Percentiles rank a stretch among this genome's conserved stretches.
Conservation (phyloP, 768 basidiomycete species). For the Scleroderma bovista region DNA sequence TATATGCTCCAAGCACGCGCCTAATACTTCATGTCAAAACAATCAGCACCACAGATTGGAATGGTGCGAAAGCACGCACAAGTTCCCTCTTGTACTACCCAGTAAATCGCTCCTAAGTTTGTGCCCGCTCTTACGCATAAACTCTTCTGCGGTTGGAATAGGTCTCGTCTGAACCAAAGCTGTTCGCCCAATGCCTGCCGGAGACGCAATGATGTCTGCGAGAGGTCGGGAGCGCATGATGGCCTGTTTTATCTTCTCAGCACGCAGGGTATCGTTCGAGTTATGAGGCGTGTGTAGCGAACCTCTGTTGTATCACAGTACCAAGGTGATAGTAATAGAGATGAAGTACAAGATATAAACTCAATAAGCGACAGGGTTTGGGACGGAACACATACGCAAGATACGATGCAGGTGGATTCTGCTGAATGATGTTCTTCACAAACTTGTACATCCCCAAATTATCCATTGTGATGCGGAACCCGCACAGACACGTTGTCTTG, state of each 20-base stretch:
- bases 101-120: not conserved
- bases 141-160: not conserved
- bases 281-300: slow-evolving; percentile 25
- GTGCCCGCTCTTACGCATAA: not conserved
- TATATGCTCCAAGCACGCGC: slow-evolving; percentile 43
- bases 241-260: slow-evolving; percentile 16
- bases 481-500: slow-evolving; percentile 30
- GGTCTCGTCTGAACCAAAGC: not conserved
- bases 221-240: slow-evolving; percentile 2
- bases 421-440: slow-evolving; percentile 27
- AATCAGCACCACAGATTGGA: not conserved
- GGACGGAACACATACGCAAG: slow-evolving; percentile 31
- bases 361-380: too few species aligned
- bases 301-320: slow-evolving; percentile 27
- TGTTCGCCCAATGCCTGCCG: not conserved
- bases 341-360: too few species aligned
- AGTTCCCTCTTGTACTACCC: not conserved
- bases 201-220: not conserved
- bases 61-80: not conserved
- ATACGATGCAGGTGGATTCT: slow-evolving; percentile 8
- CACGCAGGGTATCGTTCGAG: slow-evolving; percentile 14
- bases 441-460: slow-evolving; percentile 35
- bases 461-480: slow-evolving; percentile 32
- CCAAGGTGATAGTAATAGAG: too few species aligned
- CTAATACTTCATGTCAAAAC: slow-evolving; percentile 18